Base-by-base conservation (phyloP, 2,329 filamentous ascomycete genomes). In the Diaporthe vexans region DNA sequence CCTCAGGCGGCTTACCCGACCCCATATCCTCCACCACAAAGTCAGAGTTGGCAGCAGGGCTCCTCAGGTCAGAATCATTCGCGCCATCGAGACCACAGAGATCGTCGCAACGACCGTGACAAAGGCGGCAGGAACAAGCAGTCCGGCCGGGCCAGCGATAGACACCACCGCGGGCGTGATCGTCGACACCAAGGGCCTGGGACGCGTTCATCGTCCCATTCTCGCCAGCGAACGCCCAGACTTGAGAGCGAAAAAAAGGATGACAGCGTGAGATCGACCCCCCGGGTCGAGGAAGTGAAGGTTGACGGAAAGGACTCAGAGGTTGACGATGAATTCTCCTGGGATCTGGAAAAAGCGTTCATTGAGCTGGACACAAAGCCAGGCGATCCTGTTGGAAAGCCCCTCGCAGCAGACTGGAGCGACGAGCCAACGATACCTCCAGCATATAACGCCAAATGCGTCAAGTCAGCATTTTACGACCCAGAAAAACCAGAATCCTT, bases 371-470 rank as follows among this genome's bases (percentile, higher is more conserved):
- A 80, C 6, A 76, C 76, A 15, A 83, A 84, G 72, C 81, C 82
- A 9, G 84, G 85, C n/a, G 86, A 88, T 51, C 83, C 85, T n/a
- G 84, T 88, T 71, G 85, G 84, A 17, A 86, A 84, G 74, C 86
- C 86, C 26, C 79, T 88, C 1, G 82, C 85, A 5, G 76, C 78
- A 21, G 79, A 81, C 24, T 88, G 86, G 74, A 84, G 81, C 52
- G 85, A 87, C 26, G 83, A 85, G 21, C 83, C 86, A 10, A 84
- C 88, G 43, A 84, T 87, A 52, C 85, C 87, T 35, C 84, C 84
- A 24, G 82, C 85, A 7, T 85, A 84, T 78, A 82, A 86, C 76
- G 83, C 85, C 17, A 82, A 81, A 26, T 83, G 82, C 72, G 83
- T 88, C 61, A 83, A 84, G 57, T 88, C 87, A 3, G 81, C 83